Evolutionary conservation across 2,329 filamentous ascomycete species (phyloP).

Genomic region (Trichoderma simmonsii): DNA sequence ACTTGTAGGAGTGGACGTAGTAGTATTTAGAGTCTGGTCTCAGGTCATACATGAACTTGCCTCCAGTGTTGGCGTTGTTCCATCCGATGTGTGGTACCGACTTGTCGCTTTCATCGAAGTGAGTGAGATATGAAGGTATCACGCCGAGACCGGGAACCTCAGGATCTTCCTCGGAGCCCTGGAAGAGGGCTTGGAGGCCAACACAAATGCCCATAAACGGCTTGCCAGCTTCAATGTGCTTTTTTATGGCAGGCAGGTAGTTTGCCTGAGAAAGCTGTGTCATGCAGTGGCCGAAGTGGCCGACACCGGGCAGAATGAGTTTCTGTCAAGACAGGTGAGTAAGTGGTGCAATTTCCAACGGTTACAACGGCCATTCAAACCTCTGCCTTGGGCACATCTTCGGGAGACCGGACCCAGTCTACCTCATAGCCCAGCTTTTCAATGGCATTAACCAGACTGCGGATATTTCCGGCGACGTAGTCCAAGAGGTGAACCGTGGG

Average conservation of each 20-base stretch:
- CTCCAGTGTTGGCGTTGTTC: constrained; percentile 77
- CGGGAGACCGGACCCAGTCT: constrained; percentile 83
- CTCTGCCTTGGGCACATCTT: constrained; percentile 80
- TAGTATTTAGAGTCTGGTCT: constrained; percentile 89
- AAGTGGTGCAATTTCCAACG: background rate
- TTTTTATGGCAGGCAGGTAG: constrained; percentile 76
- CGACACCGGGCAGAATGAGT: constrained; percentile 93
- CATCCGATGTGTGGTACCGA: constrained; percentile 98
- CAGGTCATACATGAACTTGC: constrained; percentile 68
- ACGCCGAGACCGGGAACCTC: constrained; percentile 70
- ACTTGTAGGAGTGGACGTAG: constrained; percentile 95
- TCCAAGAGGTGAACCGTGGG: constrained; percentile 74
- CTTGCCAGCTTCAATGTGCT: constrained; percentile 86
- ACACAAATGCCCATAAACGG: constrained; percentile 98
- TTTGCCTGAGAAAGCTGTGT: constrained; percentile 77
- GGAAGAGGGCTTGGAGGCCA: constrained; percentile 85
- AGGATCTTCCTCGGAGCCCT: constrained; percentile 76
- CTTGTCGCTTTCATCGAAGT: constrained; percentile 75
- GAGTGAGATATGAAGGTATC: constrained; percentile 66
- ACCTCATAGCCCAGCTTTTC: constrained; percentile 92
- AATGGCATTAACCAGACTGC: constrained; percentile 94
- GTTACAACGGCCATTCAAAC: constrained; percentile 41
- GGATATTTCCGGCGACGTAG: constrained; percentile 95
- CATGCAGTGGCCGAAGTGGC: constrained; percentile 96
- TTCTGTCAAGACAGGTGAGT: constrained; percentile 51